Base-by-base conservation (phyloP, 345 rosid genomes). In the Adansonia digitata region DNA sequence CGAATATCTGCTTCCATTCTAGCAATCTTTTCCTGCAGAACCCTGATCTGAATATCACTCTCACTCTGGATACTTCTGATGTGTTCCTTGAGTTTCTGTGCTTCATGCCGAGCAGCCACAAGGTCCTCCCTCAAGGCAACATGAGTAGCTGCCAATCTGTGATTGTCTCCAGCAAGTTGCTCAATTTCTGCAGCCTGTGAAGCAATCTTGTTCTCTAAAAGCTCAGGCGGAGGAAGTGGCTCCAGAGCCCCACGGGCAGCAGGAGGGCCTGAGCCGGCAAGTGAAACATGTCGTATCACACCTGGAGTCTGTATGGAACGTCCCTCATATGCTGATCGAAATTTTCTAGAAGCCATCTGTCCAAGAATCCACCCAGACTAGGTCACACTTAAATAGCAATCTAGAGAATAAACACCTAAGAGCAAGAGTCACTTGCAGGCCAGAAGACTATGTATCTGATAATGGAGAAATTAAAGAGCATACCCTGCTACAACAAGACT, bases 141-240 rank as follows among this genome's bases (percentile, higher is more conserved):
- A 55, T 92, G 91, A 74, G 82, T 64, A 39, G 86, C 71, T 46
- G 90, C 89, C 82, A 94, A 77, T 80, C 80, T 85, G 24, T 73
- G 88, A 80, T 94, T 94, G 60, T 92, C 97, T 24, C 70, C 71
- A 5, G 89, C 76, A 73, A 92, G 89, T 67, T 69, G 79, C 51
- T 92, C 94, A 42, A 91, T 84, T 81, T 94, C 97, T 60, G 84
- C 91, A 64, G 90, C 89, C 88, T 90, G 98, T 72, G 84, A 85
- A 74, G 88, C 91, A 81, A 90, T 78, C 81, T 83, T 94, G 80
- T 75, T 83, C 79, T 94, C 92, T 35, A 94, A 74, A 62, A 82
- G 78, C 53, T 85, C 88, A 0, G 90, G 76, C 69, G 68, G 88
- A 46, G 82, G 79, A 60, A 73, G 76, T n/a, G 75, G 49, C 70